These are phyloP conservation scores for Ciborinia camelliae DNA, from an alignment of 2,329 filamentous ascomycete genomes.

Conservation along the genomic window DNA sequence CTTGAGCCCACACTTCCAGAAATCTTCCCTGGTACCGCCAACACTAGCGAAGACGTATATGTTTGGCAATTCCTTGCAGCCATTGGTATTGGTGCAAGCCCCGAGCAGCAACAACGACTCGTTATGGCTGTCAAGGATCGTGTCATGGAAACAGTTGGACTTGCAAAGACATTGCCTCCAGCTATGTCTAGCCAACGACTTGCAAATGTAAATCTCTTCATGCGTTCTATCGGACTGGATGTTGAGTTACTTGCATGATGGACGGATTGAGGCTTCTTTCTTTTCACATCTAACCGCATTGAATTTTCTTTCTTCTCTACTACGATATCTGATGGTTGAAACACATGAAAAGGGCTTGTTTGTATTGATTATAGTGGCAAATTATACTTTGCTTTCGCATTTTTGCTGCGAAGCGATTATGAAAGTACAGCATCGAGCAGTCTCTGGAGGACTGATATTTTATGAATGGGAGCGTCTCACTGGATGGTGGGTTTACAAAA, in stretches of 20 bases:
- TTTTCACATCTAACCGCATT: slow-evolving; percentile 13
- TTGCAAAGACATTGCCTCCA: slow-evolving; percentile 83
- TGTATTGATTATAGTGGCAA: slow-evolving; percentile 15
- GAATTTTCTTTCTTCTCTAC: slow-evolving; percentile 12
- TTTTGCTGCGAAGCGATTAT: slow-evolving; percentile 12
- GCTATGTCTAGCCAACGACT: slow-evolving; percentile 81
- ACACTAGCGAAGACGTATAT: slow-evolving; percentile 87
- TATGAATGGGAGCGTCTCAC: slow-evolving; percentile 16
- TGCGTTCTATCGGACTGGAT: slow-evolving; percentile 97
- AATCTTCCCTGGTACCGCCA: slow-evolving; percentile 89
- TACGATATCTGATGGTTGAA: slow-evolving; percentile 15
- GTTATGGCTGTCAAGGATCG: slow-evolving; percentile 96
- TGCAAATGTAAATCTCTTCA: slow-evolving; percentile 94
- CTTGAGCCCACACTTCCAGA: slow-evolving; percentile 79
- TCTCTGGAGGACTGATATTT: not conserved
- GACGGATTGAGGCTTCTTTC: not conserved
- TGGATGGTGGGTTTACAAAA: not conserved
- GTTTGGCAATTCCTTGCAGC: slow-evolving; percentile 98
- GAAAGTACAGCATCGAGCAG: not conserved
- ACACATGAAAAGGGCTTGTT: slow-evolving; percentile 4
- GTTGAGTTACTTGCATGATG: slow-evolving; percentile 60
- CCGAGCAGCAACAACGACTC: slow-evolving; percentile 90
- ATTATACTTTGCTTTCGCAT: slow-evolving; percentile 6
- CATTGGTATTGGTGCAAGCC: slow-evolving; percentile 87
- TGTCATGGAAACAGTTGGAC: slow-evolving; percentile 88